These are phyloP conservation scores for Diaporthe ilicicola DNA, from an alignment of 2,329 filamentous ascomycete genomes.

Conservation along the genomic window DNA sequence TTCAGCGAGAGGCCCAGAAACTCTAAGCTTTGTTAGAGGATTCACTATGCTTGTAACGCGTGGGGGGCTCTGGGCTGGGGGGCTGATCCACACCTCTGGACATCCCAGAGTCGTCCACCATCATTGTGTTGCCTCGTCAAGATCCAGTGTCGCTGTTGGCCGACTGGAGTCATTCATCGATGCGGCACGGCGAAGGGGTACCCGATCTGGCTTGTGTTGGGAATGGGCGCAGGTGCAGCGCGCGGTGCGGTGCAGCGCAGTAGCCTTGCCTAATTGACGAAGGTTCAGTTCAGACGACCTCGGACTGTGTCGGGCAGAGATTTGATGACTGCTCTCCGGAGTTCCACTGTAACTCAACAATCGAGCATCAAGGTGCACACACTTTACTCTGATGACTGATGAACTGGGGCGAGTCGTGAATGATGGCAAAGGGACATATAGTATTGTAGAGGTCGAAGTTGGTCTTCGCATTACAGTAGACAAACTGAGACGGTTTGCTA, in stretches of 20 bases:
- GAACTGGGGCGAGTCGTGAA: background rate
- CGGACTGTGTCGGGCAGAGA: constrained; percentile 32
- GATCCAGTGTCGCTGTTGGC: background rate
- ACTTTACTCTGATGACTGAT: background rate
- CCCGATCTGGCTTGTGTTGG: background rate
- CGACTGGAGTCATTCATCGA: constrained; percentile 17
- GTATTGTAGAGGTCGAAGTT: background rate
- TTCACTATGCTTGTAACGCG: constrained; percentile 15
- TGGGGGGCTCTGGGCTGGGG: constrained; percentile 5
- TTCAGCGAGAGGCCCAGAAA: constrained; percentile 52
- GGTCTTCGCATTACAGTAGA: background rate
- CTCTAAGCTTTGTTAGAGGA: constrained; percentile 42
- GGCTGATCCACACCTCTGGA: constrained; percentile 25
- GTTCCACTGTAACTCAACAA: constrained; percentile 27
- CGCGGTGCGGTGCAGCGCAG: constrained; percentile 18
- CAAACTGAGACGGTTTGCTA: constrained; percentile 1
- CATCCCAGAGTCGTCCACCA: constrained; percentile 27
- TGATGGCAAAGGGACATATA: background rate
- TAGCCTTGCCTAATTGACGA: constrained; percentile 23
- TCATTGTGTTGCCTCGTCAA: constrained; percentile 16
- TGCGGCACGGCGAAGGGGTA: constrained; percentile 1
- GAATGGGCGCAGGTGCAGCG: background rate
- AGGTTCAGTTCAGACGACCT: background rate
- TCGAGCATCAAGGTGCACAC: background rate
- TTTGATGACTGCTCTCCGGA: constrained; percentile 25